Conservation (phyloP, 768 basidiomycete species). For the Lactarius evosmus region DNA sequence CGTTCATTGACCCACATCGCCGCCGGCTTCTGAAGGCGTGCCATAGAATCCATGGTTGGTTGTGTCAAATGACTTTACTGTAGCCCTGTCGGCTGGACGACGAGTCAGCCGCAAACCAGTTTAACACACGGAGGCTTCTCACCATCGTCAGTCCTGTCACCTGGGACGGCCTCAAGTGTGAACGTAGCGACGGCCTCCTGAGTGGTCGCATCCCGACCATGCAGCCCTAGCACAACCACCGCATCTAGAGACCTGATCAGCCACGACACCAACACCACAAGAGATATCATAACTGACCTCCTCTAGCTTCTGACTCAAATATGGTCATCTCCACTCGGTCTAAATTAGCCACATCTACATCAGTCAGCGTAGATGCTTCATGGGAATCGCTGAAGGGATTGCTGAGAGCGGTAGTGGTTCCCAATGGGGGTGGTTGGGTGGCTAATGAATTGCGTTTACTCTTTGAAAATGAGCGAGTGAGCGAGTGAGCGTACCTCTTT, state of each 20-base stretch:
- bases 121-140: neutral
- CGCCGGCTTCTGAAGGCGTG: neutral
- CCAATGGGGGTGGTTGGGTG: neutral
- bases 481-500: neutral
- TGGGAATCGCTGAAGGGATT: slow-evolving; percentile 7
- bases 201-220: neutral
- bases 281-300: neutral
- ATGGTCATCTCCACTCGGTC: neutral
- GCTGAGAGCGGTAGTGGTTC: neutral
- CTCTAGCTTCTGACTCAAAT: neutral
- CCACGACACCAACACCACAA: too few relatives aligned
- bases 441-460: neutral
- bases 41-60: neutral
- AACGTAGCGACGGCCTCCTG: neutral
- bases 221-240: neutral
- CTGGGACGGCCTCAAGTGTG: neutral
- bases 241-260: neutral
- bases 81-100: neutral
- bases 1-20: neutral
- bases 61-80: neutral
- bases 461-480: neutral
- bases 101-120: neutral
- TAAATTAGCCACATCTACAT: neutral
- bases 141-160: neutral
- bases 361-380: neutral